Evolutionary conservation across 305 asterid genomes (phyloP), one percentile per base, ranked within the genome.

Genomic region (Stenogyne calaminthoides): DNA sequence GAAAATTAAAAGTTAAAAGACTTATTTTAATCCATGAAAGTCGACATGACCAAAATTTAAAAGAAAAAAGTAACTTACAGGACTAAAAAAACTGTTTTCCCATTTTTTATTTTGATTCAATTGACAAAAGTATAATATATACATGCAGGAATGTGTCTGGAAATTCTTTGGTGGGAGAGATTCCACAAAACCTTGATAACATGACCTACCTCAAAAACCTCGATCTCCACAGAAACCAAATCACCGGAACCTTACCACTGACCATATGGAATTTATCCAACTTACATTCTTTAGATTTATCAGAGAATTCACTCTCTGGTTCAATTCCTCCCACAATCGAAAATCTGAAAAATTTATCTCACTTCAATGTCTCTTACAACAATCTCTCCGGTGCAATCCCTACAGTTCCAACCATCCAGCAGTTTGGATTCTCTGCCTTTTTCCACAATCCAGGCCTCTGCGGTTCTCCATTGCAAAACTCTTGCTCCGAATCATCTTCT

Each of bases 321-420:
- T 75, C 88, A 22, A 83, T 92, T 69, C 96, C 97, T 73, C 57
- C 78, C 27, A 62, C 82, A 22, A 78, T 92, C 42, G 92, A 76
- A 71, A 82, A 86, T 76, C 69, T 90, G 69, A 76, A 77, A 62
- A 90, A 84, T 61, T 69, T 92, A 62, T 81, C 89, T 72, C 85
- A 75, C 52, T 92, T 92, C 78, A 88, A 90, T 16, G 81, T 94
- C 77, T 94, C 99, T 67, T 88, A 87, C 78, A 94, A 94, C 83
- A 80, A 82, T 61, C 87, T 94, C 60, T 86, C 90, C 3, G 99
- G 99, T 69, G 60, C 81, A n/a, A 92, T 94, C 55, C 99, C 99
- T 72, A 74, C 82, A 14, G 36, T 55, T 39, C 85, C 80, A 80
- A 84, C 55, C 86, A 84, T 91, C 81, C 89, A 80, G 36, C 64